These are phyloP conservation scores for Eucalyptus erythrocorys DNA, from an alignment of 345 rosid genomes.

Conservation along the genomic window DNA sequence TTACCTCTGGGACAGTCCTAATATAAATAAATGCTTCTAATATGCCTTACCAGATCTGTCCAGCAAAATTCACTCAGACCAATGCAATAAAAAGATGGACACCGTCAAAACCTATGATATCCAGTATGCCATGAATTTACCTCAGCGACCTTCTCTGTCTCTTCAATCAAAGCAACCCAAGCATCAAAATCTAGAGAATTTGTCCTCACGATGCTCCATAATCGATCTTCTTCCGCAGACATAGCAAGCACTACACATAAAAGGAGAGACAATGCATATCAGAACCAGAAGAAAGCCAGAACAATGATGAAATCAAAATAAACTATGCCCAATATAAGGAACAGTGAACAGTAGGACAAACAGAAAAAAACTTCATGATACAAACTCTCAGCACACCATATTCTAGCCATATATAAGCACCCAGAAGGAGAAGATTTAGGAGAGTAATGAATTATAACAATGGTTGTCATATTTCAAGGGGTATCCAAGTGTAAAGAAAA, in stretches of 20 bases:
- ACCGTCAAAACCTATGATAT: background rate
- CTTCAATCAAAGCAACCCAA: conserved; percentile 86
- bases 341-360: background rate
- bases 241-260: conserved; percentile 20
- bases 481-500: background rate
- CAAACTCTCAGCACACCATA: background rate
- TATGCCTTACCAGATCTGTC: background rate
- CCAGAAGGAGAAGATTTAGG: background rate
- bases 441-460: background rate
- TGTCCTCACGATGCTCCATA: conserved; percentile 78
- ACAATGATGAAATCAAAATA: background rate
- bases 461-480: background rate
- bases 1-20: background rate
- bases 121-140: conserved; percentile 6
- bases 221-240: conserved; percentile 79
- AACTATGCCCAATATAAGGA: background rate
- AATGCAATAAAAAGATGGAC: background rate
- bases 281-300: background rate
- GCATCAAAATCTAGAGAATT: conserved; percentile 82
- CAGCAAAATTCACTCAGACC: background rate
- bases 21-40: background rate
- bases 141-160: conserved; percentile 84
- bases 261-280: background rate
- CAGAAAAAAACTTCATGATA: background rate
- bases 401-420: background rate